Percentiles rank a stretch among this genome's conserved stretches.
phyloP scores from a whole-genome alignment of 2,329 filamentous ascomycete species.

The Xylariaceae sp. region DNA sequence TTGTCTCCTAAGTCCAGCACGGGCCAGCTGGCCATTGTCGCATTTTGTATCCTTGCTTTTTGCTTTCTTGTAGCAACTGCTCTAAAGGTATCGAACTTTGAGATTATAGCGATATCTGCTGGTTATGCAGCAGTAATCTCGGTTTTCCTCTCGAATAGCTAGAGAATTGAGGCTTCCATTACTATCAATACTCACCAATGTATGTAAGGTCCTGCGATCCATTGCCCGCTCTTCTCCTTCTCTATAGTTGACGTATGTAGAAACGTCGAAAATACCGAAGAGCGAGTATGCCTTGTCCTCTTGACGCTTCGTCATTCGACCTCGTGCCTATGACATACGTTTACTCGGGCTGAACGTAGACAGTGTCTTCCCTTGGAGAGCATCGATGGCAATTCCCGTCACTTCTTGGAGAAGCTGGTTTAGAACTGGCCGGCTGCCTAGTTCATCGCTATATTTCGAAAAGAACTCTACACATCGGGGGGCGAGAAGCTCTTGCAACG shows the following conservation, averaged over 20 bases:
- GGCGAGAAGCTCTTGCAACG: slow-evolving; percentile 1
- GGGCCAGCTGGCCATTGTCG: not conserved
- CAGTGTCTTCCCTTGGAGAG: not conserved
- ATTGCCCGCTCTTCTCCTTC: slow-evolving; percentile 2
- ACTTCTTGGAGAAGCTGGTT: not conserved
- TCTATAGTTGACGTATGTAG: not conserved
- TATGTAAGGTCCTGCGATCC: not conserved
- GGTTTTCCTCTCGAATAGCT: slow-evolving; percentile 23
- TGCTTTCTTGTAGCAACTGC: slow-evolving; percentile 14
- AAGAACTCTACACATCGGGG: not conserved
- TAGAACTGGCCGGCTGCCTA: not conserved
- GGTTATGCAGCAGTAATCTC: slow-evolving; percentile 25
- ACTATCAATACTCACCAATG: no score
- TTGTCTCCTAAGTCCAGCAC: not conserved
- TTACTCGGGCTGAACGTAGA: not conserved
- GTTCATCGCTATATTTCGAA: not conserved
- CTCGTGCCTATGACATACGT: not conserved
- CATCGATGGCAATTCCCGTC: not conserved
- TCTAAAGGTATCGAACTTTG: slow-evolving; percentile 21
- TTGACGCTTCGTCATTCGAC: not conserved
- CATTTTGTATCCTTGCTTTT: slow-evolving; percentile 18
- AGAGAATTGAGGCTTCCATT: no score
- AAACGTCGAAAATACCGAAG: not conserved
- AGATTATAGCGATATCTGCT: slow-evolving; percentile 23
- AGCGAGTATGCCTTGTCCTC: not conserved